These are phyloP conservation scores for Calonectria naviculata DNA, from an alignment of 2,329 filamentous ascomycete genomes.

Conservation along the genomic window DNA sequence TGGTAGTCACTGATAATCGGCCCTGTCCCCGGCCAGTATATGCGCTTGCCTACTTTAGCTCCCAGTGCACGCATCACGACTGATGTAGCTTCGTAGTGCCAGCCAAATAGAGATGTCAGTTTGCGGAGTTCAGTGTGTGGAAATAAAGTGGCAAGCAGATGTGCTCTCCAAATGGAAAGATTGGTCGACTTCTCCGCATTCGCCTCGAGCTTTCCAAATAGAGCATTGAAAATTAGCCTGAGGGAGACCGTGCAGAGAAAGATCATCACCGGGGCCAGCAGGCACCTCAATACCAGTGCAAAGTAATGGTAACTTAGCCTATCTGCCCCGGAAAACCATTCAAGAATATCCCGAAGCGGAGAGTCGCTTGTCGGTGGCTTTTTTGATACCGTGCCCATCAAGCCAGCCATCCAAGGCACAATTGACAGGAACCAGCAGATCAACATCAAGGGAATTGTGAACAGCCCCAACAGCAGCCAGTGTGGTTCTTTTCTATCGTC, in stretches of 20 bases:
- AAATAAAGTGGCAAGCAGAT: conserved; percentile 56
- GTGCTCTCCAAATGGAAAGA: conserved; percentile 56
- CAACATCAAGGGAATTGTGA: conserved; percentile 55
- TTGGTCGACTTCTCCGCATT: conserved; percentile 44
- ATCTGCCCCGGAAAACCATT: conserved; percentile 60
- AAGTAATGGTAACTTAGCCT: conserved; percentile 63
- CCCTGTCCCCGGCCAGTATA: conserved; percentile 69
- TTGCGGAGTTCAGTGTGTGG: conserved; percentile 57
- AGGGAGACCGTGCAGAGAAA: conserved; percentile 55
- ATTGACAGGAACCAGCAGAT: conserved; percentile 55
- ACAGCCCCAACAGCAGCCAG: conserved; percentile 54
- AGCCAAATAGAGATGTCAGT: conserved; percentile 62
- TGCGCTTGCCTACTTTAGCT: conserved; percentile 61
- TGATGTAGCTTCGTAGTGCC: conserved; percentile 66
- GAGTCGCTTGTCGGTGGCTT: conserved; percentile 46
- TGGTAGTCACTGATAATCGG: conserved; percentile 65
- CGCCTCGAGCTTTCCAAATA: conserved; percentile 52
- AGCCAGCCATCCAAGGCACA: conserved; percentile 56
- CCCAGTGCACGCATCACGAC: conserved; percentile 61
- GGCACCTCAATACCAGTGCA: conserved; percentile 53
- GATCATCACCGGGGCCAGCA: conserved; percentile 56
- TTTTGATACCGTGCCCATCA: conserved; percentile 57
- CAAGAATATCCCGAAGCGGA: conserved; percentile 54
- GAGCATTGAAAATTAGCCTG: conserved; percentile 52
- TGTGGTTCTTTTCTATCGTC: conserved; percentile 54